Evolutionary conservation across 106 monocot genomes (phyloP).

Genomic region (Alisma plantagoaquatica): DNA sequence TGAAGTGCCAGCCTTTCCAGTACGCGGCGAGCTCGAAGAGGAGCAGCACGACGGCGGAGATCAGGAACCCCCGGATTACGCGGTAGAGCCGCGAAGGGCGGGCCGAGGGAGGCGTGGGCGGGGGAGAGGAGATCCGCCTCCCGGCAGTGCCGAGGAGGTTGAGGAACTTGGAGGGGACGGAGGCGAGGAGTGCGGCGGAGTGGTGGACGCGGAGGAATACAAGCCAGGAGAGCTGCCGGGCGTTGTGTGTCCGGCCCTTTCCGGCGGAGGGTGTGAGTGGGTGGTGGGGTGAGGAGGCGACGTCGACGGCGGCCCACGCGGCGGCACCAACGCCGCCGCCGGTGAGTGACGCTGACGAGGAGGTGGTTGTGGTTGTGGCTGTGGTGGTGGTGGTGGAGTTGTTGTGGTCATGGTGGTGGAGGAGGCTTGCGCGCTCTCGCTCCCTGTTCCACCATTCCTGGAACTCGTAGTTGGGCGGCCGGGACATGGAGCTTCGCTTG

Average conservation of each 20-base stretch:
- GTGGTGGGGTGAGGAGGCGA: slow-evolving; percentile 3
- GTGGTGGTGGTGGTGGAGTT: too few relatives aligned
- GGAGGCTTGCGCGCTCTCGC: slow-evolving; percentile 19
- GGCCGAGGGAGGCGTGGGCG: slow-evolving; percentile 3
- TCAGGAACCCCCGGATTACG: slow-evolving; percentile 36
- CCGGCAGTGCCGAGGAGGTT: slow-evolving; percentile 17
- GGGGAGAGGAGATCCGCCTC: slow-evolving; percentile 21
- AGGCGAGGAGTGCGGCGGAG: slow-evolving; percentile 3
- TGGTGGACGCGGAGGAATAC: slow-evolving; percentile 31
- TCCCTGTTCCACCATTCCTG: slow-evolving; percentile 62
- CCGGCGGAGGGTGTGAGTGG: slow-evolving; percentile 6
- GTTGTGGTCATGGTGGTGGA: slow-evolving; percentile 8
- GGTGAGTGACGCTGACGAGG: too few relatives aligned
- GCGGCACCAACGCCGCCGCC: not conserved
- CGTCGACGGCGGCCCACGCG: slow-evolving; percentile 7
- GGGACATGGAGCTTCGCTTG: too few relatives aligned
- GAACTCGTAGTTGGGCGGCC: slow-evolving; percentile 42
- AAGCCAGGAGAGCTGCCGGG: slow-evolving; percentile 38
- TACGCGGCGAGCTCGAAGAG: slow-evolving; percentile 43
- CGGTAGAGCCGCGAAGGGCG: slow-evolving; percentile 36
- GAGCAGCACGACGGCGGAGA: slow-evolving; percentile 32
- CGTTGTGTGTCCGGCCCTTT: slow-evolving; percentile 22
- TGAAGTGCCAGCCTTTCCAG: slow-evolving; percentile 41
- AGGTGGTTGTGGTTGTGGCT: too few relatives aligned
- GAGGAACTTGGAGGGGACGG: slow-evolving; percentile 12